phyloP scores from a whole-genome alignment of 2,329 filamentous ascomycete species.

The Lachnellula suecica region DNA sequence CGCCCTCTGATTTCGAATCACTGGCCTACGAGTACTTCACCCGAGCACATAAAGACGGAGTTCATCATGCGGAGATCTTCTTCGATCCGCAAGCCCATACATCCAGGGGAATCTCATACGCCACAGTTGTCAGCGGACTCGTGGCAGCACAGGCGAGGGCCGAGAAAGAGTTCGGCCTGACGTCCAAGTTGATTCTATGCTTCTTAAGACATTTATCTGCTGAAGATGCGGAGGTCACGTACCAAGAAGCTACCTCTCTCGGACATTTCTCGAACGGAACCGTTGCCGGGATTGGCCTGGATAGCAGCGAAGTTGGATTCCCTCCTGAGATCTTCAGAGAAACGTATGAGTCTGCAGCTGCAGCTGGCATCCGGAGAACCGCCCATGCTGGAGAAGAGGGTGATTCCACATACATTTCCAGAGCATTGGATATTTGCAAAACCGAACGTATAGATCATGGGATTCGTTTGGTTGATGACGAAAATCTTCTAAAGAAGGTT shows the following conservation, averaged over 20 bases:
- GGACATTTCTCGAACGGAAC: conserved; percentile 51
- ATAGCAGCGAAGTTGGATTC: conserved; percentile 60
- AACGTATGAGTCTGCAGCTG: conserved; percentile 55
- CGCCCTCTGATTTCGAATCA: conserved; percentile 67
- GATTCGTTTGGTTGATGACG: conserved; percentile 62
- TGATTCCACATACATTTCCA: conserved; percentile 62
- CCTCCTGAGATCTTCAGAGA: conserved; percentile 60
- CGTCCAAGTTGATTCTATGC: conserved; percentile 67
- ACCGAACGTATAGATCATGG: conserved; percentile 75
- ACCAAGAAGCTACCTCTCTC: conserved; percentile 39
- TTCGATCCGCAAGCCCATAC: conserved; percentile 80
- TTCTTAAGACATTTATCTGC: conserved; percentile 70
- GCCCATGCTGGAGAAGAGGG: conserved; percentile 78
- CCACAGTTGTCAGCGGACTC: conserved; percentile 64
- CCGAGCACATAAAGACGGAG: conserved; percentile 61
- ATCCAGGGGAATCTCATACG: conserved; percentile 59
- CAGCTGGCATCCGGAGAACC: conserved; percentile 59
- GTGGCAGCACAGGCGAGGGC: conserved; percentile 59
- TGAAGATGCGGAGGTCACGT: conserved; percentile 50
- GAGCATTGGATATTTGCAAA: conserved; percentile 60
- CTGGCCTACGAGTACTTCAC: conserved; percentile 72
- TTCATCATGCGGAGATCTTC: conserved; percentile 75
- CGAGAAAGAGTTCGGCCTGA: conserved; percentile 61
- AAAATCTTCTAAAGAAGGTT: conserved; percentile 56
- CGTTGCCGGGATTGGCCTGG: conserved; percentile 65